A percentile compares a stretch with the other conserved stretches of the same genome.
phyloP scores from a whole-genome alignment of 148 eudicot species.

The Heliamphora exappendiculata region DNA sequence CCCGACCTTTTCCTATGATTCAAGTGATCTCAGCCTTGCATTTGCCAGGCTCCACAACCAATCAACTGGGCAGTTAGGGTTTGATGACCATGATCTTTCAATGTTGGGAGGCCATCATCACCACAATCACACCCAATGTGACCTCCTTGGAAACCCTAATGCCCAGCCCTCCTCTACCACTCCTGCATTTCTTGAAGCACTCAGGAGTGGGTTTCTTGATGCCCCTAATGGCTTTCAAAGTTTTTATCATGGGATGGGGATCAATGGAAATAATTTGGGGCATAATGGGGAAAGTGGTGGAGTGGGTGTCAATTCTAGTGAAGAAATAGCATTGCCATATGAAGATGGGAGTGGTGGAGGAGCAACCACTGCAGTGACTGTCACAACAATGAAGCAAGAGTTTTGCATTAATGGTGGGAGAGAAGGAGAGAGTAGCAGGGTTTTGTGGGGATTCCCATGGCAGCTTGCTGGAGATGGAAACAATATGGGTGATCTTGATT shows the following conservation, averaged over 20 bases:
- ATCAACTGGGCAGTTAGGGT: conserved; percentile 22
- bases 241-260: conserved; percentile 30
- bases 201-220: conserved; percentile 18
- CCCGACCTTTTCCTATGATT: conserved; percentile 19
- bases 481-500: conserved; percentile 21
- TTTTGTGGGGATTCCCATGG: conserved; percentile 61
- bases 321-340: conserved; percentile 23
- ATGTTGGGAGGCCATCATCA: neutral
- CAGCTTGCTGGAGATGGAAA: conserved; percentile 37
- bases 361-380: conserved; percentile 13
- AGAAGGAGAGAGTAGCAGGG: conserved; percentile 25
- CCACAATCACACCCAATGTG: conserved; percentile 4
- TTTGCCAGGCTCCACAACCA: conserved; percentile 50
- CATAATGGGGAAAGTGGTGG: conserved; percentile 21
- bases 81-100: conserved; percentile 19
- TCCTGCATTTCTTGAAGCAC: conserved; percentile 18
- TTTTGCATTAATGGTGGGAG: conserved; percentile 11
- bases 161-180: neutral
- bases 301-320: conserved; percentile 17
- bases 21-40: conserved; percentile 44
- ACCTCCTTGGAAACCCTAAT: conserved; percentile 23
- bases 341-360: conserved; percentile 29
- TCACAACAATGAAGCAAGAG: conserved; percentile 46
- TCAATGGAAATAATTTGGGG: conserved; percentile 19
- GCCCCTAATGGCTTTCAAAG: conserved; percentile 17